Base-by-base conservation (phyloP, 2,329 filamentous ascomycete genomes). In the Gnomoniopsis sp. region DNA sequence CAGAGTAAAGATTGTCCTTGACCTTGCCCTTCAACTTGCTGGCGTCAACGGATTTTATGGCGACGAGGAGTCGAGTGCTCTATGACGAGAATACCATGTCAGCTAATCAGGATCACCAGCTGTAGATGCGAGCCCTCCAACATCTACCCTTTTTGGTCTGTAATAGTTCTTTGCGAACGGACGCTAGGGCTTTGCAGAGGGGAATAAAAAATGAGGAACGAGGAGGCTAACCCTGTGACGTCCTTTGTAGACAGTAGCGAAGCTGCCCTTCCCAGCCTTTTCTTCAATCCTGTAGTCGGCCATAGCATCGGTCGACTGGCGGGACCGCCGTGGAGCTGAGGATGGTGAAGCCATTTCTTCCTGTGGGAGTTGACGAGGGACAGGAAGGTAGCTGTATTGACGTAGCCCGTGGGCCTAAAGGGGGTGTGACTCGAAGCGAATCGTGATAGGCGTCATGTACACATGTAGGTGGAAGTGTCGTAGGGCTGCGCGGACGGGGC, bases 261-360 rank as follows among this genome's bases (percentile, higher is more conserved):
- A 99, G 78, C 95, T 98, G 63, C 95, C 95, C 77, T 95, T 95
- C 64, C 95, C 95, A 72, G 98, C 97, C 77, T 97, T 91, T 66
- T 89, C 87, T 67, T 92, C 85, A 69, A 93, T 87, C 68, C 84
- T 83, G 75, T 96, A 97, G 69, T 89, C 86, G 65, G 92, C 91
- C 68, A 95, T 72, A 62, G 69, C 64, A 67, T 72, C 74, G 57
- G 77, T 74, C 65, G 68, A 36, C 38, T 49, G 55, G 36, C 58
- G 58, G 14, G 55, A 49, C 19, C 66, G 65, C 67, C 65, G 64
- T 41, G 67, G 66, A 36, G 67, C 65, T 38, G 64, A 64, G 54
- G 66, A 59, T 23, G 65, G 59, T 46, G 63, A 63, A 49, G 68
- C 66, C 69, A 70, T 70, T 58, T 64, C 66, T 67, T 62, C 69